Conservation (phyloP, 495 filamentous ascomycete species). For the Penicillium mononematosum region DNA sequence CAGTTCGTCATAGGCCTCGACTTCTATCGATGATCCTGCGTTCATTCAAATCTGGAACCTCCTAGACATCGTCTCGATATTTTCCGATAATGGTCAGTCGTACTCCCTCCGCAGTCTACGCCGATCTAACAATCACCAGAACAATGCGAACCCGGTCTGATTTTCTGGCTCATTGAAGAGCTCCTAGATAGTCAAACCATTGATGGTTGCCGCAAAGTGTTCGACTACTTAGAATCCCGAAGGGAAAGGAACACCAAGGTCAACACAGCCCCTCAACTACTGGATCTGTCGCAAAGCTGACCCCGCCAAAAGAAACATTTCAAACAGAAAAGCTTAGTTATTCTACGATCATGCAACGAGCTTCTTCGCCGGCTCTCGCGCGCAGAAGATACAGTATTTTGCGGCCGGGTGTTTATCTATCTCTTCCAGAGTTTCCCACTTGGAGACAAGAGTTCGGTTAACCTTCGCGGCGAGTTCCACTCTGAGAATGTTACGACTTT, state of each 20-base stretch:
- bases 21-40: slow-evolving; percentile 65
- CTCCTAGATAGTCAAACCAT: slow-evolving; percentile 94
- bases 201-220: slow-evolving; percentile 81
- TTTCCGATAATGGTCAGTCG: slow-evolving; percentile 70
- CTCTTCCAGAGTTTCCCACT: slow-evolving; percentile 96
- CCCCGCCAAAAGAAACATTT: slow-evolving; percentile 60
- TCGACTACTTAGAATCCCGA: slow-evolving; percentile 91
- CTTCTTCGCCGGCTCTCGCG: slow-evolving; percentile 85
- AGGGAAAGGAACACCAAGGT: slow-evolving; percentile 79
- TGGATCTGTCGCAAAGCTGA: slow-evolving; percentile 14
- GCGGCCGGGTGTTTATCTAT: slow-evolving; percentile 94
- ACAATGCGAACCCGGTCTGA: slow-evolving; percentile 78
- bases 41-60: slow-evolving; percentile 90
- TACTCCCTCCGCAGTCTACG: not conserved
- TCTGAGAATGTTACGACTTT: slow-evolving; percentile 90
- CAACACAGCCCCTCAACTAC: slow-evolving; percentile 12
- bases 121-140: slow-evolving; percentile 48
- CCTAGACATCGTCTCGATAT: slow-evolving; percentile 81
- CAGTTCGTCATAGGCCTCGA: slow-evolving; percentile 54
- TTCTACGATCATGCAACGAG: slow-evolving; percentile 92
- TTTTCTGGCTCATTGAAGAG: slow-evolving; percentile 91
- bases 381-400: slow-evolving; percentile 95
- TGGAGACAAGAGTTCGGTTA: slow-evolving; percentile 94
- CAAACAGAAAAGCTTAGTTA: slow-evolving; percentile 79
- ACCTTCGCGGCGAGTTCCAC: slow-evolving; percentile 93